phyloP scores from a whole-genome alignment of 306 rosid species.

The Myrica gale region DNA sequence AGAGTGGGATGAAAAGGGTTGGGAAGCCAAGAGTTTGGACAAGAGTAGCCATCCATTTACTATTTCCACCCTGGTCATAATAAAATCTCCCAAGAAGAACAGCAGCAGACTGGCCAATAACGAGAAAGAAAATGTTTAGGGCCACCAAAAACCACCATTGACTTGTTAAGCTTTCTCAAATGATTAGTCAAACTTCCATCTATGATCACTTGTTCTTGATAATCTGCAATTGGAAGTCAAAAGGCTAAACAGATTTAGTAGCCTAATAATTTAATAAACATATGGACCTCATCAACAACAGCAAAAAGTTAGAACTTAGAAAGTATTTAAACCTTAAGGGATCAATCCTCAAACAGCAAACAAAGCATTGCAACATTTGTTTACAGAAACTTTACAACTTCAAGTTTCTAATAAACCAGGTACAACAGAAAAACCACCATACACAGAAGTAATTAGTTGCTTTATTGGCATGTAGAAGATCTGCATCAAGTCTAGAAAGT shows the following conservation, averaged over 20 bases:
- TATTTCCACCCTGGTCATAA: slow-evolving; percentile 82
- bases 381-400: background rate
- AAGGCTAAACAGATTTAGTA: background rate
- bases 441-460: background rate
- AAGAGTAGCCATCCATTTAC: slow-evolving; percentile 91
- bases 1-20: slow-evolving; percentile 55
- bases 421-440: background rate
- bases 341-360: background rate
- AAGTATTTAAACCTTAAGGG: slow-evolving; percentile 1
- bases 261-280: background rate
- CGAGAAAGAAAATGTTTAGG: slow-evolving; percentile 55
- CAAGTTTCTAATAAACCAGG: slow-evolving; percentile 3
- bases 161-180: slow-evolving; percentile 47
- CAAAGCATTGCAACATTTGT: background rate
- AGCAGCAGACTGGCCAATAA: slow-evolving; percentile 79
- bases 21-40: slow-evolving; percentile 92
- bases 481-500: background rate
- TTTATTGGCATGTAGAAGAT: background rate
- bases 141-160: slow-evolving; percentile 89
- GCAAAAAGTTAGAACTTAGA: background rate
- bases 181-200: slow-evolving; percentile 28
- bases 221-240: slow-evolving; percentile 39
- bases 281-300: background rate
- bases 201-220: slow-evolving; percentile 47
- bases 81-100: slow-evolving; percentile 87